These are phyloP conservation scores for Cystobasidium slooffiae DNA, from an alignment of 1,284 basidiomycete genomes.

Conservation along the genomic window DNA sequence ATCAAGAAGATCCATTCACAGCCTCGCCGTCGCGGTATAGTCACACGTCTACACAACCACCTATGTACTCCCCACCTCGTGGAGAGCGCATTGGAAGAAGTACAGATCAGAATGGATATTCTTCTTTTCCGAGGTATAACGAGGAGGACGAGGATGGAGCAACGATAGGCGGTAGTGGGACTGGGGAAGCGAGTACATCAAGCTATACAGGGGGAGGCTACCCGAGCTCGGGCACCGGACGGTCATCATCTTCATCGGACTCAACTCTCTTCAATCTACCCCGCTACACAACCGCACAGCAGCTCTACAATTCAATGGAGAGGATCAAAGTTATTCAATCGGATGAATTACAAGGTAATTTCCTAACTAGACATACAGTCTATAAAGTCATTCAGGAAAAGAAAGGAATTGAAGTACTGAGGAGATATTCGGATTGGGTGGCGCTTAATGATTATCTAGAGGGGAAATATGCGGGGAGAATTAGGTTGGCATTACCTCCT, in stretches of 20 bases:
- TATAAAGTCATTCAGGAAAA: conserved; percentile 26
- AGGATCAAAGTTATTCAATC: conserved; percentile 26
- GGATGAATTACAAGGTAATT: conserved; percentile 28
- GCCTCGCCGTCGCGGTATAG: background rate
- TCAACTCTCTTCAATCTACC: conserved; percentile 14
- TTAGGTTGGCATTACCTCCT: conserved; percentile 85
- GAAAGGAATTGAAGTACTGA: conserved; percentile 54
- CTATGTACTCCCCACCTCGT: conserved; percentile 23
- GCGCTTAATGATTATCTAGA: conserved; percentile 82
- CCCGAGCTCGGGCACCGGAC: no score
- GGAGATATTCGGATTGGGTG: conserved; percentile 82
- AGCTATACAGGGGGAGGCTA: no score
- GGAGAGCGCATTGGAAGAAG: background rate
- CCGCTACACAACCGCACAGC: background rate
- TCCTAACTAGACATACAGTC: conserved; percentile 34
- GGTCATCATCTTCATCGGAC: background rate
- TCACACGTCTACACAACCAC: conserved; percentile 5
- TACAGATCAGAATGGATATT: conserved; percentile 16
- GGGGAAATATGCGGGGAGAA: conserved; percentile 78
- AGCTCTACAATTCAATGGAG: background rate
- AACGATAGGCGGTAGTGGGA: background rate
- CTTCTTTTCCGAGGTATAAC: conserved; percentile 17
- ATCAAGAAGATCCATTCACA: background rate
- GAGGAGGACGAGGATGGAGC: conserved; percentile 12
- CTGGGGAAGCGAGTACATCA: background rate